Base-by-base conservation (phyloP, 768 basidiomycete species). In the Lactifluus volemus region DNA sequence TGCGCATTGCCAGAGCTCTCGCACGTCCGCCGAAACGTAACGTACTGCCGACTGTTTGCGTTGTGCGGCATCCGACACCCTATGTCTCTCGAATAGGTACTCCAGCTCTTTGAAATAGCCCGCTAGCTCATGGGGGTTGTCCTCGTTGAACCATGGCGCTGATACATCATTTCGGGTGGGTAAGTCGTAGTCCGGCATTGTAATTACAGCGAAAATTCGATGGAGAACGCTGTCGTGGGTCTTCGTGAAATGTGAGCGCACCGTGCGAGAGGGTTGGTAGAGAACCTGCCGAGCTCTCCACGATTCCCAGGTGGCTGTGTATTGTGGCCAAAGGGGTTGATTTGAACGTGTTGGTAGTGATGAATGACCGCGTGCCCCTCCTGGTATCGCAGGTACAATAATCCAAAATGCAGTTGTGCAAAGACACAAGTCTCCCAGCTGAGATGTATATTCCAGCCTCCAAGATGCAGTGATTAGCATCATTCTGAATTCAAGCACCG, bases 141-240 rank as follows among this genome's bases (percentile, higher is more conserved):
- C n/a, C 15, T 36, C 55, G n/a, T 42, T 17, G 12, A 44, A 30
- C 52, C 17, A 32, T 36, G 32, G 86, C 83, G 19, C 85, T 41
- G 21, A 47, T 21, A 25, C 19, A 10, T 47, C 45, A 47, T 4
- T 47, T 15, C 45, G 45, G 19, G 19, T 25, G 45, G 45, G 45
- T 25, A 47, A 3, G 45, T 47, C 45, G 21, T 47, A 47, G 21
- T 25, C 4, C 12, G 45, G 45, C 45, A 47, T 47, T 47, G 45
- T 47, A 25, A 10, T 12, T 47, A 5, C 3, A 19, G 19, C 2
- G n/a, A 6, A 3, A 11, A 42, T 42, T 11, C 38, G 10, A 8
- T 42, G 17, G 41, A 42, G 17, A n/a, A n/a, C 41, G 39, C 14
- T 15, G 12, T 41, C 10, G 41, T 42, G 41, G 41, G 41, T n/a